Conservation (phyloP, 192 early-diverging fungal species). For the Backusella australiensis region DNA sequence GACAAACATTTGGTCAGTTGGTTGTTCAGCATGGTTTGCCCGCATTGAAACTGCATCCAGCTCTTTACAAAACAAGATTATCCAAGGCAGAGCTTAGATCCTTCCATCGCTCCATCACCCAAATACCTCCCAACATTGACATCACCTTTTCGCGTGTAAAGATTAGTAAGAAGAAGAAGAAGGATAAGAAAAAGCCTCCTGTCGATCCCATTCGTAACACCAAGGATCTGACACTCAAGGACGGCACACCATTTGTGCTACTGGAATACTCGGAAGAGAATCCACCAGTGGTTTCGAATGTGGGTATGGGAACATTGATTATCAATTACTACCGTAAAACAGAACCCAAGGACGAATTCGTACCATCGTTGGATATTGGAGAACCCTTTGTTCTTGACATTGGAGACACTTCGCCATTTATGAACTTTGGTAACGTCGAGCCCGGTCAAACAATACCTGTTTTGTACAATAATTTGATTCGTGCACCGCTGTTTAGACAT, state of each 20-base stretch:
- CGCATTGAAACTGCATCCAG: conserved; percentile 75
- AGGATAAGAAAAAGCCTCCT: conserved; percentile 67
- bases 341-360: conserved; percentile 72
- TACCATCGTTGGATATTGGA: conserved; percentile 82
- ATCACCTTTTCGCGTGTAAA: conserved; percentile 78
- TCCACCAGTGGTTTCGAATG: conserved; percentile 87
- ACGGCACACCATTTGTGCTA: conserved; percentile 77
- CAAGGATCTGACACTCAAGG: conserved; percentile 89
- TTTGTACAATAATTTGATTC: conserved; percentile 92
- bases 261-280: conserved; percentile 97
- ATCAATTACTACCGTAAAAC: conserved; percentile 96
- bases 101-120: conserved; percentile 84
- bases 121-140: conserved; percentile 53
- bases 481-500: conserved; percentile 89
- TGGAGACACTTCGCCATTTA: conserved; percentile 90
- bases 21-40: conserved; percentile 87
- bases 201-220: conserved; percentile 72
- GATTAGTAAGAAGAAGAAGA: conserved; percentile 67
- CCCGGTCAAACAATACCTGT: conserved; percentile 87
- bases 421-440: conserved; percentile 92
- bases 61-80: conserved; percentile 81
- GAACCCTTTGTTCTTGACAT: conserved; percentile 82
- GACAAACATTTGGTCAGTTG: conserved; percentile 85
- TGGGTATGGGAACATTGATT: conserved; percentile 93
- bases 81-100: conserved; percentile 78